Conservation (phyloP, 1,139 yeast genomes). For the Geotrichum cucujoidarum region DNA sequence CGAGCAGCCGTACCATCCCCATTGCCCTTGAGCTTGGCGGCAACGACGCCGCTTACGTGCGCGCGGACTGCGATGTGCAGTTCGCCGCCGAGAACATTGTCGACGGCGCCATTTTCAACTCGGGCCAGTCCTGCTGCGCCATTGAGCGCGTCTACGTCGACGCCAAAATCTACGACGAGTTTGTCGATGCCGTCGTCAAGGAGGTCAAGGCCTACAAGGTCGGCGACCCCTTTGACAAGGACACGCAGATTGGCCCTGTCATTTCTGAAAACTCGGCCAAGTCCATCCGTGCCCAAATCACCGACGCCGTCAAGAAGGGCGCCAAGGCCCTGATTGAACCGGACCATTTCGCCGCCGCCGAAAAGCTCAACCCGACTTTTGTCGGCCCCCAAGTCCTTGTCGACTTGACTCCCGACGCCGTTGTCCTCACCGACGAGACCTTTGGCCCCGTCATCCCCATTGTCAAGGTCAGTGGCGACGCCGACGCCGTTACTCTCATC, state of each 20-base stretch:
- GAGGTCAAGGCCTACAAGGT: constrained; percentile 47
- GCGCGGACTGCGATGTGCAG: constrained; percentile 56
- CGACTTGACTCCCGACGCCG: constrained; percentile 62
- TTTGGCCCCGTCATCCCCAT: constrained; percentile 51
- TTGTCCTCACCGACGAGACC: constrained; percentile 70
- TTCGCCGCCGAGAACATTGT: constrained; percentile 80
- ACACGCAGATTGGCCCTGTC: constrained; percentile 72
- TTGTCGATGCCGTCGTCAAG: constrained; percentile 61
- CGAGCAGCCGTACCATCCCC: constrained; percentile 65
- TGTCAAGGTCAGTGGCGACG: constrained; percentile 38
- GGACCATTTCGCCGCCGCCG: constrained; percentile 41
- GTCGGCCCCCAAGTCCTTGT: constrained; percentile 74
- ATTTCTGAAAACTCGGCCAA: constrained; percentile 68
- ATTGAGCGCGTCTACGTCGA: constrained; percentile 80
- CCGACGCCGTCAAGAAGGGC: constrained; percentile 62
- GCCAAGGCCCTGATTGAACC: constrained; percentile 71
- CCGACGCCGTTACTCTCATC: constrained; percentile 37
- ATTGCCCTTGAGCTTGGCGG: constrained; percentile 92
- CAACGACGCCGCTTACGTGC: constrained; percentile 64
- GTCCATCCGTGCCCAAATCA: constrained; percentile 64
- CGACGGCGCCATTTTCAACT: constrained; percentile 73
- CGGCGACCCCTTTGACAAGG: constrained; percentile 70
- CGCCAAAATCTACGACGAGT: constrained; percentile 61
- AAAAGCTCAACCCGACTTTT: constrained; percentile 57
- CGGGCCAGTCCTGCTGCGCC: constrained; percentile 90